phyloP scores from a whole-genome alignment of 1,139 yeast species.

The Magnusiomyces fungicola region DNA sequence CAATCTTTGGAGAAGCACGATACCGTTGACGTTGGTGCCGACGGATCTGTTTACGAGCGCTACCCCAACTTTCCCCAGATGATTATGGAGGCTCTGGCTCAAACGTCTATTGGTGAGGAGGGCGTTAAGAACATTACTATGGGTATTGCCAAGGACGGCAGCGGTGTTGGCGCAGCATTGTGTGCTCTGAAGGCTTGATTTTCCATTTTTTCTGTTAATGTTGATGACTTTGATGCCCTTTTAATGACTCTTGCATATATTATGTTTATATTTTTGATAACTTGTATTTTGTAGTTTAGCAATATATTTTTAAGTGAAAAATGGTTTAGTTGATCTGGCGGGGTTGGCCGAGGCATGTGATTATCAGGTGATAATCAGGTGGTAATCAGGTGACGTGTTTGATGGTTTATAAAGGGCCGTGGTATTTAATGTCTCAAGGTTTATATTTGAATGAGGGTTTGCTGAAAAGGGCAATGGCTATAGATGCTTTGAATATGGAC shows the following conservation, averaged over 20 bases:
- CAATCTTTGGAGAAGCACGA: conserved; percentile 44
- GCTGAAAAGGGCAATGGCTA: too few species aligned
- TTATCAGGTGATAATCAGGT: too few species aligned
- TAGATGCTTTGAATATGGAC: too few species aligned
- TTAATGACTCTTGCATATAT: background rate
- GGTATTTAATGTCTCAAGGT: too few species aligned
- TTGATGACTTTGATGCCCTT: background rate
- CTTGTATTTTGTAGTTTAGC: too few species aligned
- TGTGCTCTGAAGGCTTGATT: conserved; percentile 57
- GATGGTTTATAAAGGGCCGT: too few species aligned
- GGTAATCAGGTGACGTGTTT: too few species aligned
- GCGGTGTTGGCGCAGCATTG: conserved; percentile 94
- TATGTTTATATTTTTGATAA: too few species aligned
- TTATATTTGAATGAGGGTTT: too few species aligned
- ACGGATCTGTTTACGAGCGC: conserved; percentile 87
- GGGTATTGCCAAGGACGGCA: conserved; percentile 85
- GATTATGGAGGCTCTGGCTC: conserved; percentile 65
- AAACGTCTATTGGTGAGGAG: conserved; percentile 42
- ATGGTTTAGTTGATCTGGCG: too few species aligned
- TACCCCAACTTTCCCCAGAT: conserved; percentile 80
- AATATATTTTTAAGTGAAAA: too few species aligned
- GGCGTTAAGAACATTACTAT: conserved; percentile 65
- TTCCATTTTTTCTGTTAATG: background rate
- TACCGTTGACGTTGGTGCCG: conserved; percentile 86
- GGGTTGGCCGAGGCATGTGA: too few species aligned